These are phyloP conservation scores for Colletotrichum aenigma DNA, from an alignment of 2,329 filamentous ascomycete species.

Conservation along the genomic window DNA sequence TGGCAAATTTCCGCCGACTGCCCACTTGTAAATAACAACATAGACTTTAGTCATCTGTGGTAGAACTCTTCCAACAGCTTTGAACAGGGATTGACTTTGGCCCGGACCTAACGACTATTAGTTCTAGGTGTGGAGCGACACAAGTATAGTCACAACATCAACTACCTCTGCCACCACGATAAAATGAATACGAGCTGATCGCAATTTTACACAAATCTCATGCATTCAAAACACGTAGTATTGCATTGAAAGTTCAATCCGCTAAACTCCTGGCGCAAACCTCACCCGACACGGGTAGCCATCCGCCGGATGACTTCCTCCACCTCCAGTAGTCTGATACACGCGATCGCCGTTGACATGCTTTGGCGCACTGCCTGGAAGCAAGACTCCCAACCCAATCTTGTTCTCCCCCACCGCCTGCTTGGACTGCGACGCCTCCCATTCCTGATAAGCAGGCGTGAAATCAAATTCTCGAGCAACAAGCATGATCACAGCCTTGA, in stretches of 20 bases:
- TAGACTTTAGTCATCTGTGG: neutral
- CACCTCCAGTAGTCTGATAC: neutral
- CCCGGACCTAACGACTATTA: neutral
- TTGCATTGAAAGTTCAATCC: neutral
- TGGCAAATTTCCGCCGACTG: neutral
- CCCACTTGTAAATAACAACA: neutral
- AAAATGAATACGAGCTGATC: neutral
- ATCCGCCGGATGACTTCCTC: neutral
- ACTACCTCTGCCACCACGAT: neutral
- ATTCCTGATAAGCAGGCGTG: neutral
- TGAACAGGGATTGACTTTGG: neutral
- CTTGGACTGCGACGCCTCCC: neutral
- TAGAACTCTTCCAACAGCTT: neutral
- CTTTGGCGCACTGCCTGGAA: neutral
- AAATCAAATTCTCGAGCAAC: constrained; percentile 1
- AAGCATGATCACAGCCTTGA: neutral
- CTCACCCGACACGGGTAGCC: neutral
- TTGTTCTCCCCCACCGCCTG: neutral
- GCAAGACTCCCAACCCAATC: neutral
- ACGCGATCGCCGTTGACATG: neutral
- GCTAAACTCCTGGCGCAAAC: neutral
- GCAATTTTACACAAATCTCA: accelerated
- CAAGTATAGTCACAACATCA: neutral
- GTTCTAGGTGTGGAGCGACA: neutral
- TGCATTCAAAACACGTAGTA: neutral